Base-by-base conservation (phyloP, 305 asterid genomes). In the Coffea humblotiana region DNA sequence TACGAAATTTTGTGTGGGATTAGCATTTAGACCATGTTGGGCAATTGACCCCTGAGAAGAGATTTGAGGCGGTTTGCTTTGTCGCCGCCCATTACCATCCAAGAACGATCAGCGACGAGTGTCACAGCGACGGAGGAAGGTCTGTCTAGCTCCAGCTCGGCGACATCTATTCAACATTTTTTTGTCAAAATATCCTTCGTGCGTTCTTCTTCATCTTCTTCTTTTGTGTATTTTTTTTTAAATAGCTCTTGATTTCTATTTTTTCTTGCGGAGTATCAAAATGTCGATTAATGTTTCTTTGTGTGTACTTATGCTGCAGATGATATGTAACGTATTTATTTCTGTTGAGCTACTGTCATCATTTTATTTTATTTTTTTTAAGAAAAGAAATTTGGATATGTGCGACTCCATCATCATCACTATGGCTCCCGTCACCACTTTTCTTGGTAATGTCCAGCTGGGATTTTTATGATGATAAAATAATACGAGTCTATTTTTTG, bases 171-270 rank as follows among this genome's bases (percentile, higher is more conserved):
- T 37, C 5, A 2, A 37, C 49, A 8, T 18, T 74, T 23, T 81
- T 75, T 69, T 25, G 35, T 9, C 75, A 71, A 25, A 71, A n/a
- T 74, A 56, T 76, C 16, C 40, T 48, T 19, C 51, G 58, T 61
- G 67, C 32, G 48, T 16, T 43, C 8, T 35, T 58, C 10, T 29
- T 29, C 32, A 29, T 29, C 32, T 29, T 69, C 32, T 60, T 11
- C 23, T 43, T 69, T 35, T 32, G 68, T 74, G 77, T 54, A 19
- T 6, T 32, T 21, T 37, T 37, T 37, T 37, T 37, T 3, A 37
- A 37, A 4, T 4, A 37, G 43, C 43, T 37, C 3, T 37, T 37
- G 43, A 37, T 11, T 43, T 58, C 3, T 14, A 11, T 21, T 54
- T 43, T 69, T 29, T 19, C 9, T 35, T 32, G 68, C 54, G 77